Percentiles rank a stretch among this genome's conserved stretches.
Evolutionary conservation across 2,329 filamentous ascomycete genomes (phyloP).

Genomic region (Diaporthe nobilis): DNA sequence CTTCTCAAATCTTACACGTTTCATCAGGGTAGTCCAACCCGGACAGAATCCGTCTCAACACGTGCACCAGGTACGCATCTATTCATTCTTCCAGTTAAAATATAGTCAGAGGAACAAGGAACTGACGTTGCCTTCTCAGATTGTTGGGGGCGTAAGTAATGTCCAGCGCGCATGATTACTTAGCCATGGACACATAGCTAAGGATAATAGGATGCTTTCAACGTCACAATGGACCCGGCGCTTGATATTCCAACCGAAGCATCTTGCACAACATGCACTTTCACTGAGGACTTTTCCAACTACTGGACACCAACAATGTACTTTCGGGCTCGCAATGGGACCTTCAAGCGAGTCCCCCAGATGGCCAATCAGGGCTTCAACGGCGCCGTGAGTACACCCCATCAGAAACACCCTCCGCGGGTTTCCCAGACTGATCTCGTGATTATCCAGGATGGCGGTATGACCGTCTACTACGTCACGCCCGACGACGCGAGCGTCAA

Average conservation of each 20-base stretch:
- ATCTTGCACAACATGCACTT: constrained; percentile 51
- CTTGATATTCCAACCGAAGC: constrained; percentile 27
- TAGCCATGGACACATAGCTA: not conserved
- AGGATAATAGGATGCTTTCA: constrained; percentile 52
- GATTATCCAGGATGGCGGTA: constrained; percentile 48
- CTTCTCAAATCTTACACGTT: not conserved
- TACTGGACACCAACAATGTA: constrained; percentile 37
- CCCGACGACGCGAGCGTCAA: constrained; percentile 29
- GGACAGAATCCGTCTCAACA: constrained; percentile 64
- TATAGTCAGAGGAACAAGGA: too few relatives aligned
- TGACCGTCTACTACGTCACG: constrained; percentile 55
- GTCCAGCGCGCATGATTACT: fast-evolving
- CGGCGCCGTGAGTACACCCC: constrained; percentile 54
- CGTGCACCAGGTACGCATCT: constrained; percentile 59
- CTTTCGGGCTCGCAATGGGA: constrained; percentile 35
- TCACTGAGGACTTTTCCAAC: constrained; percentile 35
- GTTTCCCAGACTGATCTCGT: not conserved
- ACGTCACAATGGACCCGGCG: constrained; percentile 53
- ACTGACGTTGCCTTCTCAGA: constrained; percentile 40
- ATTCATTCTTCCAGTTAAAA: fast-evolving
- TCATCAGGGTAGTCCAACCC: constrained; percentile 47
- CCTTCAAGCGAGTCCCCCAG: constrained; percentile 37
- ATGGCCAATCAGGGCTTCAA: constrained; percentile 53
- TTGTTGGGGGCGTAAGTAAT: constrained; percentile 60
- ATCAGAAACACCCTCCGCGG: fast-evolving